Percentiles rank a stretch among this genome's conserved stretches.
Evolutionary conservation across 164 flowering plant genomes (phyloP).

Genomic region (Houttuynia cordata): DNA sequence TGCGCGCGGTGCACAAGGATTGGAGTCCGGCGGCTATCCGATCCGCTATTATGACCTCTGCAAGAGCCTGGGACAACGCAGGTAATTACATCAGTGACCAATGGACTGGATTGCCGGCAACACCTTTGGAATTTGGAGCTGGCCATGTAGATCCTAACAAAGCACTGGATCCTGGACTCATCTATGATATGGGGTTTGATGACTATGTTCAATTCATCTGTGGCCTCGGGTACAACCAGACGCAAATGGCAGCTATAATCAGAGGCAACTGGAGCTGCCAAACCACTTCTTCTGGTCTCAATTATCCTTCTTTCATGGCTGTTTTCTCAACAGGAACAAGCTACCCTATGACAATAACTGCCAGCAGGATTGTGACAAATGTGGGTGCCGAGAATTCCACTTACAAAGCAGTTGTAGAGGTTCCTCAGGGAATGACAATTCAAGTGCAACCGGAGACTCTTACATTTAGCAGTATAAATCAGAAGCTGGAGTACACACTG

Average conservation of each 20-base stretch:
- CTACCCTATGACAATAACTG: constrained; percentile 7
- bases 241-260: constrained; percentile 17
- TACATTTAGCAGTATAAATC: constrained; percentile 2
- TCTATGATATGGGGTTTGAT: constrained; percentile 20
- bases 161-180: constrained; percentile 33
- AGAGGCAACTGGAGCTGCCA: background rate
- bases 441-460: constrained; percentile 10
- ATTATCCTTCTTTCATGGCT: constrained; percentile 21
- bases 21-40: constrained; percentile 36
- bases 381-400: constrained; percentile 9
- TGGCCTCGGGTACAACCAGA: constrained; percentile 24
- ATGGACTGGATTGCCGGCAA: constrained; percentile 5
- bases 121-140: constrained; percentile 27
- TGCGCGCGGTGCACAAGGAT: constrained; percentile 24
- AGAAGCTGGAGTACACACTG: constrained; percentile 2
- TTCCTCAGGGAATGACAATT: constrained; percentile 21
- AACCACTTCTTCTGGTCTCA: background rate
- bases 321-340: constrained; percentile 14
- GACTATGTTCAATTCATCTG: constrained; percentile 36
- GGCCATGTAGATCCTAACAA: constrained; percentile 33
- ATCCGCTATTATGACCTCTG: constrained; percentile 29
- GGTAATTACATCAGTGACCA: constrained; percentile 6
- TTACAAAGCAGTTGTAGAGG: constrained; percentile 11
- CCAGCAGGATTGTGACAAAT: constrained; percentile 19
- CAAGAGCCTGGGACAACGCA: constrained; percentile 13